These are phyloP conservation scores for Clonostachys rosea DNA, from an alignment of 2,329 filamentous ascomycete genomes.

Conservation along the genomic window DNA sequence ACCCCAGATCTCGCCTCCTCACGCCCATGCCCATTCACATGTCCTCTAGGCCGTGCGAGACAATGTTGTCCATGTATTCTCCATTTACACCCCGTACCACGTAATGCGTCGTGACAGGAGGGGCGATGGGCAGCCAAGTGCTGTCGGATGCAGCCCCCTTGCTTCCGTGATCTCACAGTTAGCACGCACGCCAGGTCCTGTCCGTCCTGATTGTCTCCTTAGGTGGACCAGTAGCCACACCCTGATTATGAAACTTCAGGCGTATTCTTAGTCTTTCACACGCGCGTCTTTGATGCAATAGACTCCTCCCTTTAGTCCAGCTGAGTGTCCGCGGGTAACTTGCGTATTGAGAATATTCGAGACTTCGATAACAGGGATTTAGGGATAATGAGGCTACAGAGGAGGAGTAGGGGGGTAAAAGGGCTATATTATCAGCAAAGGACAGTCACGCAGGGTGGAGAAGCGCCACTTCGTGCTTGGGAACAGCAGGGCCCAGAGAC, in stretches of 20 bases:
- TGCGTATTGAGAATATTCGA: too few species aligned
- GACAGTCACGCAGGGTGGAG: too few species aligned
- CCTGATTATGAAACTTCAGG: background rate
- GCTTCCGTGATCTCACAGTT: background rate
- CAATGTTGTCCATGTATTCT: background rate
- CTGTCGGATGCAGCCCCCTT: background rate
- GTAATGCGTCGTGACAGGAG: background rate
- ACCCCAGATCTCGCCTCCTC: background rate
- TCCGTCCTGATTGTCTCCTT: background rate
- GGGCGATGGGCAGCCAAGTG: background rate
- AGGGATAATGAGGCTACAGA: background rate
- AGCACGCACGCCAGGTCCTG: too few species aligned
- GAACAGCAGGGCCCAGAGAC: too few species aligned
- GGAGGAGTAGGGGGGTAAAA: background rate
- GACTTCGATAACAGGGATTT: too few species aligned
- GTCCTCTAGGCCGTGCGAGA: background rate
- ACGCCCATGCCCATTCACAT: slow-evolving; percentile 3
- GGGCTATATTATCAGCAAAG: background rate
- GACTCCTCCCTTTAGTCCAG: too few species aligned
- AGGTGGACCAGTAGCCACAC: background rate
- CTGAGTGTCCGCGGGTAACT: too few species aligned
- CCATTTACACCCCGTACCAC: background rate
- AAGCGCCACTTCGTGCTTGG: too few species aligned
- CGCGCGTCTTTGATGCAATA: background rate
- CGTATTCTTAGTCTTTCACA: background rate